Conservation (phyloP, 768 basidiomycete species). For the Mycena amicta region DNA sequence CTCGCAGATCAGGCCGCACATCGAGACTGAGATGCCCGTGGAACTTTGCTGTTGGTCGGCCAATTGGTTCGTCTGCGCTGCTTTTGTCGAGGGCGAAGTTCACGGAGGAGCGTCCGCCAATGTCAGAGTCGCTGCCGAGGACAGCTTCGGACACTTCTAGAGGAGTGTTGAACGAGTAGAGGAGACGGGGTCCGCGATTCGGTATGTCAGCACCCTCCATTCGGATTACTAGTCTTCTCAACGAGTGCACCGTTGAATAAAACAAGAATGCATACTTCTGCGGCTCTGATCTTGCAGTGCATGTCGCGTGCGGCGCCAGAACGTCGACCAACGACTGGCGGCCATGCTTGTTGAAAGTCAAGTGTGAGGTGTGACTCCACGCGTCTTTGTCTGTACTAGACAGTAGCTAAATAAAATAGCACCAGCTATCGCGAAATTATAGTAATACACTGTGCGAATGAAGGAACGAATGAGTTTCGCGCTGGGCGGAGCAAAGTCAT, state of each 20-base stretch:
- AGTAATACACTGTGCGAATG: constrained; percentile 14
- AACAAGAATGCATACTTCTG: constrained; percentile 3
- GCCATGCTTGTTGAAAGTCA: constrained; percentile 4
- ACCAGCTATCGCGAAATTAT: constrained; percentile 10
- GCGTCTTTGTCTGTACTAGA: constrained; percentile 1
- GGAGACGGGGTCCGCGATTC: constrained; percentile 58
- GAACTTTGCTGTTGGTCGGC: constrained; percentile 62
- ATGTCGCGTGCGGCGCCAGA: constrained; percentile 18
- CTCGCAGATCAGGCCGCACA: constrained; percentile 68
- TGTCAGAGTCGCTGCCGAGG: constrained; percentile 84
- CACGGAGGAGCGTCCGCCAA: constrained; percentile 83
- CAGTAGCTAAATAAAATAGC: constrained; percentile 7
- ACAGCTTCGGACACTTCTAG: constrained; percentile 66
- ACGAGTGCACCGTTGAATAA: constrained; percentile 1
- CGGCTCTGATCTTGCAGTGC: constrained; percentile 10
- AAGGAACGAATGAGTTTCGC: constrained; percentile 16
- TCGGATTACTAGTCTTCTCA: constrained; percentile 53
- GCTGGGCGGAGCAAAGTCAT: constrained; percentile 9
- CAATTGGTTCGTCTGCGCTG: constrained; percentile 47
- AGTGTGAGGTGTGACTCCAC: constrained; percentile 1
- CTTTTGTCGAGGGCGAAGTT: constrained; percentile 69
- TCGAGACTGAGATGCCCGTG: constrained; percentile 77
- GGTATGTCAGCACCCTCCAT: constrained; percentile 79
- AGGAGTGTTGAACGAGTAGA: constrained; percentile 65
- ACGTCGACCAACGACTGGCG: constrained; percentile 15